Percentiles rank a stretch among this genome's conserved stretches.
phyloP scores from a whole-genome alignment of 108 stramenopile species.

The Conticribra guillardii region DNA sequence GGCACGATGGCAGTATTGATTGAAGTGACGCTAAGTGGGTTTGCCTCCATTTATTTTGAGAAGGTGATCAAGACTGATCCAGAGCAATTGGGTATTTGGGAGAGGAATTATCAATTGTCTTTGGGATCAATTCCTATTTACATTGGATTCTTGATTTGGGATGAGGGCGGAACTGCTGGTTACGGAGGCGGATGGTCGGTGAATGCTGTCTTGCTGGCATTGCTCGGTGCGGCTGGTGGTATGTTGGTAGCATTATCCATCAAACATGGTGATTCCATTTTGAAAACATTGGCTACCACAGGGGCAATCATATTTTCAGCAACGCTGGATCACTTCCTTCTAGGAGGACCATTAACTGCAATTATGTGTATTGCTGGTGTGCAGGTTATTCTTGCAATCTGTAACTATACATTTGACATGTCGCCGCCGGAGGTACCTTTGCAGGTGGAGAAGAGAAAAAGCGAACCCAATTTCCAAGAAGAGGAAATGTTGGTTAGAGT shows the following conservation, averaged over 20 bases:
- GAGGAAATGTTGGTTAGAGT: conserved; percentile 12
- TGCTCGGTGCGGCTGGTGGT: conserved; percentile 89
- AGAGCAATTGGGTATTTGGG: conserved; percentile 85
- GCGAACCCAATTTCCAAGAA: conserved; percentile 34
- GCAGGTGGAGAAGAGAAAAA: conserved; percentile 16
- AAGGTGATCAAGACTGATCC: conserved; percentile 88
- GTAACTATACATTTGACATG: conserved; percentile 84
- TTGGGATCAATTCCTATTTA: conserved; percentile 76
- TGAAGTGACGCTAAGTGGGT: conserved; percentile 91
- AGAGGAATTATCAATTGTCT: conserved; percentile 92
- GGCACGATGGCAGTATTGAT: conserved; percentile 88
- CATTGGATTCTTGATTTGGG: conserved; percentile 60
- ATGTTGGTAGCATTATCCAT: conserved; percentile 92
- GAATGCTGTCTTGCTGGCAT: conserved; percentile 56
- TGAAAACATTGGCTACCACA: conserved; percentile 93
- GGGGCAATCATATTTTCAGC: conserved; percentile 83
- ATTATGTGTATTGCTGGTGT: conserved; percentile 81
- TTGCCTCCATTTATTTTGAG: conserved; percentile 95
- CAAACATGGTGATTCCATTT: conserved; percentile 93
- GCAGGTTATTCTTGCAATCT: conserved; percentile 82
- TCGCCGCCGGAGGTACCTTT: conserved; percentile 43
- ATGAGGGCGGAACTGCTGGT: conserved; percentile 68
- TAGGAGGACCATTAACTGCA: conserved; percentile 78
- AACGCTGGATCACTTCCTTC: conserved; percentile 65
- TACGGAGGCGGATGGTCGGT: conserved; percentile 77